Evolutionary conservation across 2,329 filamentous ascomycete genomes (phyloP).

Genomic region (Penicillium sp.): DNA sequence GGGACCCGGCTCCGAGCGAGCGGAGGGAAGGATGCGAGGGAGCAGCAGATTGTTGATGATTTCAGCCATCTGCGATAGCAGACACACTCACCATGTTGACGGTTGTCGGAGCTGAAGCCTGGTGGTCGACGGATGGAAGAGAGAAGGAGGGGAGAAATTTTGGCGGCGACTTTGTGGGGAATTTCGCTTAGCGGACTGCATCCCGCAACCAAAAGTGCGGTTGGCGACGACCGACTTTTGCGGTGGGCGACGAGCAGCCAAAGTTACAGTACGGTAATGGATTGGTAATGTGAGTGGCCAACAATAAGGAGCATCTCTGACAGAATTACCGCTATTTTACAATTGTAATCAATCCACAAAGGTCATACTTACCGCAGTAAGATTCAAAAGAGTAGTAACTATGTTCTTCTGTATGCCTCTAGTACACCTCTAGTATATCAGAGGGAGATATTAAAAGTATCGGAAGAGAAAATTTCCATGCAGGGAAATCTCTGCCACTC

Average conservation of each 20-base stretch:
- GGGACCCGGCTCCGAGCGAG: slow-evolving; percentile 63
- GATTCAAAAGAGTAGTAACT: too few species aligned
- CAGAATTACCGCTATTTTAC: neutral
- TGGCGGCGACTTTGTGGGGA: slow-evolving; percentile 47
- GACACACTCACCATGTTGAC: slow-evolving; percentile 51
- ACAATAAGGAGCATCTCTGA: too few species aligned
- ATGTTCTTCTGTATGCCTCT: neutral
- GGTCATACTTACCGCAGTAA: neutral
- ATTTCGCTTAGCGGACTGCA: slow-evolving; percentile 48
- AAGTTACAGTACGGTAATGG: slow-evolving; percentile 1
- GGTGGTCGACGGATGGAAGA: slow-evolving; percentile 42
- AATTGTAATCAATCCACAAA: neutral
- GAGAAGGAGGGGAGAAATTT: slow-evolving; percentile 37
- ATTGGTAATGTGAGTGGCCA: neutral
- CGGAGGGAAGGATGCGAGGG: slow-evolving; percentile 23
- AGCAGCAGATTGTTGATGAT: slow-evolving; percentile 20
- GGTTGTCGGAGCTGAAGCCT: slow-evolving; percentile 41
- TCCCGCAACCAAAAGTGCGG: slow-evolving; percentile 40
- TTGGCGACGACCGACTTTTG: slow-evolving; percentile 44
- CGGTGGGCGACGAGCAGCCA: slow-evolving; percentile 9
- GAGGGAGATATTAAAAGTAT: neutral
- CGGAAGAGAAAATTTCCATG: neutral
- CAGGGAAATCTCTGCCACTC: neutral
- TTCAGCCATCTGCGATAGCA: slow-evolving; percentile 35
- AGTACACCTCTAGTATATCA: neutral